Evolutionary conservation across 2,329 filamentous ascomycete species (phyloP), one percentile per base, ranked within the genome.

Genomic region (Cytospora mali): DNA sequence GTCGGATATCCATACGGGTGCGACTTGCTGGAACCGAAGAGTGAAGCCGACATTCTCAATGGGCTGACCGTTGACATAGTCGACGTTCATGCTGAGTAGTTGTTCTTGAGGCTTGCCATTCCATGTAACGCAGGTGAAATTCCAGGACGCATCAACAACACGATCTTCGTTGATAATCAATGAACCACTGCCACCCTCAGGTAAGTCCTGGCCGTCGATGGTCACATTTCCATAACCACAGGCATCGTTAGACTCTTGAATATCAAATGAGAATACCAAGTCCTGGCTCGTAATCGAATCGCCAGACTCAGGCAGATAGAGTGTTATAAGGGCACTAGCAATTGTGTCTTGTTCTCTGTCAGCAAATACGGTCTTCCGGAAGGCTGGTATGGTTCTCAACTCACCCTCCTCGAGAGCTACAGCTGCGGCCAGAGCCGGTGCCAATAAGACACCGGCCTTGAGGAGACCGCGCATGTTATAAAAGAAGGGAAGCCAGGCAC

Each of bases 221-320:
- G 76, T 78, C 62, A 83, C 73, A 66, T 80, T 80, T 66, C 76
- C 77, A 68, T 73, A 74, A 3, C 77, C 80, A 67, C 82, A 84
- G 28, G 77, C 73, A n/a, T 75, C 70, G 11, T 73, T 71, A 11
- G 80, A 79, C 62, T 80, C 76, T 33, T 77, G 70, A 42, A 84
- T 71, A 65, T 81, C 76, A 53, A 84, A 69, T 52, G 75, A 74
- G 55, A 84, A 72, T 49, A 58, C 55, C 57, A 61, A 25, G n/a
- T 62, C 42, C 14, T 31, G 48, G 23, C 16, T 28, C 5, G 42
- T 51, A 13, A n/a, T 13, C 6, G 49, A 23, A 14, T 58, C 46
- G 21, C 13, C 55, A 28, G 42, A 66, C n/a, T 64, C 65, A 18
- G 71, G 68, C 2, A 71, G 62, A n/a, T 69, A 66, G 27, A 73